A percentile compares a stretch with the other conserved stretches of the same genome.
Conservation (phyloP, 768 basidiomycete species). For the Macrolepiota fuliginosa region DNA sequence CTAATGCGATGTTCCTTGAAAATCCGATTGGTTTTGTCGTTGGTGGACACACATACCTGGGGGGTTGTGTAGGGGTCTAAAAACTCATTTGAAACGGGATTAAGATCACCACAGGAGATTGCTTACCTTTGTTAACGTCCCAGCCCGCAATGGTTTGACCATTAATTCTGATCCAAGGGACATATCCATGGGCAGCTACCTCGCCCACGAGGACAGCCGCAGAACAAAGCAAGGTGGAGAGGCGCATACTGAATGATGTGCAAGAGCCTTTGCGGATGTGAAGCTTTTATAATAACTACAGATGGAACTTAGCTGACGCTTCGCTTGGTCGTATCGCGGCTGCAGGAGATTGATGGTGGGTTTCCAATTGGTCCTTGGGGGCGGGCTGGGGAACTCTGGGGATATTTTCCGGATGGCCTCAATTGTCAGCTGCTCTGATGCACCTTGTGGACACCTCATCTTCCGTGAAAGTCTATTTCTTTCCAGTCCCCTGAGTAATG, state of each 20-base stretch:
- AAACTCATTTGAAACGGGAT: background rate
- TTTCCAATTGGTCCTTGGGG: background rate
- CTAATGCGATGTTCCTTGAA: conserved; percentile 14
- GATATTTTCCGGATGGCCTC: too few relatives aligned
- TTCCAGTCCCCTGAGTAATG: too few relatives aligned
- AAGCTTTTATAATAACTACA: background rate
- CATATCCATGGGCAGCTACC: conserved; percentile 33
- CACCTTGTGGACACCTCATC: too few relatives aligned
- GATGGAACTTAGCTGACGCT: background rate
- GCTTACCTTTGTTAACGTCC: conserved; percentile 29
- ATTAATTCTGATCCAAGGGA: conserved; percentile 31
- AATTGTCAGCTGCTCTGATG: too few relatives aligned
- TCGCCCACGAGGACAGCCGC: conserved; percentile 18
- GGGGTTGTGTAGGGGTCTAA: conserved; percentile 32
- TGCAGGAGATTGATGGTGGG: background rate
- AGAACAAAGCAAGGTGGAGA: conserved; percentile 12
- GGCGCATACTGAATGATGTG: background rate
- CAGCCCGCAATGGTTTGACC: conserved; percentile 31
- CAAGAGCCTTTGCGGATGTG: background rate
- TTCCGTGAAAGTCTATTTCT: too few relatives aligned
- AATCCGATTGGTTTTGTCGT: background rate
- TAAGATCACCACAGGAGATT: background rate
- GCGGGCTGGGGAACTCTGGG: too few relatives aligned
- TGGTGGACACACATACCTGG: conserved; percentile 19
- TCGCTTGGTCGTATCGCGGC: background rate